Percentiles rank a stretch among this genome's conserved stretches.
These are phyloP conservation scores for Vaccinium myrtillus DNA, from an alignment of 148 eudicot genomes.

Conservation along the genomic window DNA sequence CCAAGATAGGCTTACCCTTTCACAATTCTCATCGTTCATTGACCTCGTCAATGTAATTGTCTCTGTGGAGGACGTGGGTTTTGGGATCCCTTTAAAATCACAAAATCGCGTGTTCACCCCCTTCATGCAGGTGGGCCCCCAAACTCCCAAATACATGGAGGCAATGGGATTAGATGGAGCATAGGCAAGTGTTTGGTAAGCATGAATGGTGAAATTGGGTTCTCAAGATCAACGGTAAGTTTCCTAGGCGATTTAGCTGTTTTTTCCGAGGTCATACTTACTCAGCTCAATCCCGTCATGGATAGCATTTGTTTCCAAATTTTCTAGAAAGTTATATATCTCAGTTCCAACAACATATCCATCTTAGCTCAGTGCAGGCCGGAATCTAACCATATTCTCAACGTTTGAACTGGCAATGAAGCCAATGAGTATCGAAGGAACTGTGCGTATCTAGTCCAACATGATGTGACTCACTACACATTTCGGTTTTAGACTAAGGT, in stretches of 20 bases:
- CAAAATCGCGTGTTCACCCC: conserved; percentile 85
- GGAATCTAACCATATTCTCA: background rate
- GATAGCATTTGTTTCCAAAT: too few species aligned
- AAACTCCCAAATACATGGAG: conserved; percentile 65
- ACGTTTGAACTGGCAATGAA: background rate
- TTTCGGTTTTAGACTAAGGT: too few species aligned
- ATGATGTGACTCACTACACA: too few species aligned
- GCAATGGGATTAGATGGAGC: conserved; percentile 45
- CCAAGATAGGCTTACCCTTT: conserved; percentile 30
- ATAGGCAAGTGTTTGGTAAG: conserved; percentile 79
- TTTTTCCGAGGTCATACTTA: too few species aligned
- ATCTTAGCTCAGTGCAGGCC: too few species aligned
- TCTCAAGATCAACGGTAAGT: conserved; percentile 32
- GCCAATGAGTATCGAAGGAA: background rate
- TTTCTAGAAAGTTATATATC: too few species aligned
- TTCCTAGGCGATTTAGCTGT: too few species aligned
- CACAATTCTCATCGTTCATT: conserved; percentile 13
- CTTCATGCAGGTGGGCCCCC: conserved; percentile 91
- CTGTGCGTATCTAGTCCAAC: too few species aligned
- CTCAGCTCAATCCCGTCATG: too few species aligned
- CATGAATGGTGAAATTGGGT: conserved; percentile 88
- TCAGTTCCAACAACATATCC: too few species aligned
- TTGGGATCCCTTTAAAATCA: conserved; percentile 76
- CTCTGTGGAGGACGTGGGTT: conserved; percentile 91
- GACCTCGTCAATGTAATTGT: conserved; percentile 60